Base-by-base conservation (phyloP, 2,329 filamentous ascomycete species). In the Chlorencoelia australis region DNA sequence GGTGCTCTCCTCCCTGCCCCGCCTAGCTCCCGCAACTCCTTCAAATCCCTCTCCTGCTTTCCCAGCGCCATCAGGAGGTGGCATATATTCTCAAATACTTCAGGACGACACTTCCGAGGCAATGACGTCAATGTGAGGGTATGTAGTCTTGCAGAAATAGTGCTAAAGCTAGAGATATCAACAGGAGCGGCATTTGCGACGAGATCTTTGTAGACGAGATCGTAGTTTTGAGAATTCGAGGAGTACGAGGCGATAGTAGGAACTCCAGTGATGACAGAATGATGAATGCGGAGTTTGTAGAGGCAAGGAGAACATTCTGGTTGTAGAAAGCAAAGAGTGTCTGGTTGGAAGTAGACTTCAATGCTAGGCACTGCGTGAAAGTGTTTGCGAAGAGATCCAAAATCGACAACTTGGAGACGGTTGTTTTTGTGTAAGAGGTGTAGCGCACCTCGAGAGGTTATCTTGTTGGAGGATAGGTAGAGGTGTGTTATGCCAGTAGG, bases 191-290 rank as follows among this genome's bases (percentile, higher is more conserved):
- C 70, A 0, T 62, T 60, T 4, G 67, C 46, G 7, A 55, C 56
- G 1, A 60, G 54, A 6, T 60, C 53, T 4, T 59, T 41, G 4
- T 75, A 43, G 5, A 18, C 11, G 16, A 36, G 32, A 15, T 21
- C 17, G 42, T 3, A 27, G 29, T n/a, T 29, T 24, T 9, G n/a
- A 13, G 9, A 21, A 33, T 14, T 19, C 33, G 18, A 15, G 11
- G n/a, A 21, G 27, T 29, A n/a, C 25, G 28, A 10, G 13, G 24
- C n/a, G n/a, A 49, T 30, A 0, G 65, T 66, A 2, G 67, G 68
- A 7, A 72, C 60, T 26, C 66, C 63, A 0, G 75, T 79, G 5
- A 79, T 64, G 2, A 77, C 45, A 0, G 73, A 78, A 50, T 79
- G 75, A 34, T 79, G 75, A 5, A 75, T 58, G 9, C 68, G 65